A percentile compares a stretch with the other conserved stretches of the same genome.
Conservation (phyloP, 805 yeast species). For the Nakazawaea anatomiae region DNA sequence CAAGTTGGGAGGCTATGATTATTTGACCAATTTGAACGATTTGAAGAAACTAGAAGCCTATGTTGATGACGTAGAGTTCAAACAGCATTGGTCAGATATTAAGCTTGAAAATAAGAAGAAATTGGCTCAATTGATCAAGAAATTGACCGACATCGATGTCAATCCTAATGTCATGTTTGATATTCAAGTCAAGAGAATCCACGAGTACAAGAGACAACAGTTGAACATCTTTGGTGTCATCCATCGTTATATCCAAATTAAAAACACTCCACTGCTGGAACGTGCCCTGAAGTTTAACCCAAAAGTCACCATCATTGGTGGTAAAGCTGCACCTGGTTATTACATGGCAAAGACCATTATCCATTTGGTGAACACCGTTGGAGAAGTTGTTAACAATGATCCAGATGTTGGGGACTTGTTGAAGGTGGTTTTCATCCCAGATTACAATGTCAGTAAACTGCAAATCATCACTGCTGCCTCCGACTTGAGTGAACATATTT, state of each 20-base stretch:
- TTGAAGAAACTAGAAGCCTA: slow-evolving; percentile 63
- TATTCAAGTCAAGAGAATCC: slow-evolving; percentile 90
- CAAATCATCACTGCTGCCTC: slow-evolving; percentile 87
- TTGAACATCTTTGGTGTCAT: slow-evolving; percentile 87
- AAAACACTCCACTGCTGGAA: slow-evolving; percentile 58
- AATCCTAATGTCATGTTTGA: slow-evolving; percentile 77
- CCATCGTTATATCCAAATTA: slow-evolving; percentile 72
- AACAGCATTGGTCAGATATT: slow-evolving; percentile 61
- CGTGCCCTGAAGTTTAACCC: slow-evolving; percentile 57
- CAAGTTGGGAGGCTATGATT: slow-evolving; percentile 64
- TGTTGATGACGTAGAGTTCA: slow-evolving; percentile 65
- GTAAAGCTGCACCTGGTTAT: slow-evolving; percentile 97
- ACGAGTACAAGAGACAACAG: slow-evolving; percentile 94
- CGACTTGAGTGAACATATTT: slow-evolving; percentile 87
- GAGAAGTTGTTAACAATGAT: slow-evolving; percentile 75
- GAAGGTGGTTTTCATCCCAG: slow-evolving; percentile 86
- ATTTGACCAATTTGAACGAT: slow-evolving; percentile 58
- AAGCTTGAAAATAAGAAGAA: slow-evolving; percentile 64
- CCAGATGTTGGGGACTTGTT: slow-evolving; percentile 66
- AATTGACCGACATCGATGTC: slow-evolving; percentile 54
- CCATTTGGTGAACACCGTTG: slow-evolving; percentile 77
- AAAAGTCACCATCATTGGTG: slow-evolving; percentile 82
- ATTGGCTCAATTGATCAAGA: slow-evolving; percentile 62
- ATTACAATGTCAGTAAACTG: slow-evolving; percentile 91
- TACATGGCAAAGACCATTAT: slow-evolving; percentile 91